Percentiles rank a stretch among this genome's conserved stretches.
These are phyloP conservation scores for Prunus padus DNA, from an alignment of 306 rosid genomes.

Conservation along the genomic window DNA sequence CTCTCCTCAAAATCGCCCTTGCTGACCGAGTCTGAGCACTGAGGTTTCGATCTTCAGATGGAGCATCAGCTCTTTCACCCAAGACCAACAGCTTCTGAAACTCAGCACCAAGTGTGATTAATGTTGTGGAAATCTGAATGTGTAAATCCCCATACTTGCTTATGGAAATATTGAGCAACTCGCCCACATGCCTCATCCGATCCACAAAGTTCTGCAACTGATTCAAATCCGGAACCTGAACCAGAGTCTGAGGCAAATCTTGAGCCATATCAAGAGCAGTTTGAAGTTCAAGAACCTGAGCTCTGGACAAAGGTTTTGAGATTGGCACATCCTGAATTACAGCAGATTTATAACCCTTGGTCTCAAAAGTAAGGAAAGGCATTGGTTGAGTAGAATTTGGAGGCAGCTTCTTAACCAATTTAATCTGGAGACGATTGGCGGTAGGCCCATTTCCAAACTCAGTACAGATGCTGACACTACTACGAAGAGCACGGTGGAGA, in stretches of 20 bases:
- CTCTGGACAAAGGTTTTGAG: conserved; percentile 70
- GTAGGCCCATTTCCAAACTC: conserved; percentile 51
- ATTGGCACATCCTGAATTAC: conserved; percentile 92
- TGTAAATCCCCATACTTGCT: conserved; percentile 81
- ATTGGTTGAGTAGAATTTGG: conserved; percentile 55
- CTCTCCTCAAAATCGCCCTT: conserved; percentile 68
- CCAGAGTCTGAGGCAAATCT: conserved; percentile 83
- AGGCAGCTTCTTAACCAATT: conserved; percentile 77
- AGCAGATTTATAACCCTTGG: conserved; percentile 75
- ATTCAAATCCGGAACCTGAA: conserved; percentile 85
- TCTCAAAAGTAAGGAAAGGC: conserved; percentile 86
- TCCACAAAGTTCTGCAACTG: conserved; percentile 88
- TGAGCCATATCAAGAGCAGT: conserved; percentile 78
- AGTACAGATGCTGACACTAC: conserved; percentile 71
- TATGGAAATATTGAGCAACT: conserved; percentile 65
- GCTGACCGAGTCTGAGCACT: conserved; percentile 73
- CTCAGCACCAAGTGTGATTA: conserved; percentile 87
- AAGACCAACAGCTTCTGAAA: conserved; percentile 69
- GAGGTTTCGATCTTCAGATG: conserved; percentile 66
- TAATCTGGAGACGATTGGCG: conserved; percentile 69
- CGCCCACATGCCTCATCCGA: conserved; percentile 85
- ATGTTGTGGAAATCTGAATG: conserved; percentile 73
- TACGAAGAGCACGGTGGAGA: conserved; percentile 84
- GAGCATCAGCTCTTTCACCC: conserved; percentile 71
- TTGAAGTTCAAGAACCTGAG: conserved; percentile 76